Evolutionary conservation across 108 stramenopile species (phyloP), one percentile per base, ranked within the genome.

Genomic region (Skeletonema marinoi): DNA sequence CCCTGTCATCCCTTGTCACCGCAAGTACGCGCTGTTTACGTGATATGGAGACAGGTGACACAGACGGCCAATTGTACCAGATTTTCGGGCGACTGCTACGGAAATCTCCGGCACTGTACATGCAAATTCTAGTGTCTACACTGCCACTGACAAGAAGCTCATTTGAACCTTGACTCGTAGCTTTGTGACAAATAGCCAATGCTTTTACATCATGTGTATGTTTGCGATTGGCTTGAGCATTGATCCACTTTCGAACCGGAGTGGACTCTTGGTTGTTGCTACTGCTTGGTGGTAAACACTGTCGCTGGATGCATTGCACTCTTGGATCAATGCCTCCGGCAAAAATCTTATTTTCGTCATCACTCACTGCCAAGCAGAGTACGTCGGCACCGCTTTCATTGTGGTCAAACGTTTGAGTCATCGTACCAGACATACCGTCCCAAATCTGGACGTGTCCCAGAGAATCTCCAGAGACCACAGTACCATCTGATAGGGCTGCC

Each of bases 161-260:
- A 21, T 71, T 54, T 21, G 63, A 65, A 14, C 60, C 61, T 41
- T 66, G 60, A 8, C 35, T 38, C 35, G 73, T 67, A 13, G 6
- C 65, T 59, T 75, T 71, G 68, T 65, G 74, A 66, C 82, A 88
- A 33, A 98, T 80, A 17, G 90, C 86, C 70, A 98, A 77, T 14
- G 89, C 86, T 38, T 88, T 89, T 1, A 98, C 91, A 80, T 98
- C 98, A 78, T 98, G 97, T 32, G 93, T 93, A 75, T 98, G 98
- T 29, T 93, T 88, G 11, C 98, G 88, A 70, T 97, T 96, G 54
- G 92, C 89, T 63, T 85, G 65, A 9, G 94, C 85, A 29, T 89
- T 74, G 50, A 85, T 84, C 97, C 97, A 98, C 60, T 79, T 82
- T 36, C 86, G 83, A 9, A 79, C 77, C 39, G 67, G 77, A 11